Evolutionary conservation across 1,284 basidiomycete species (phyloP).

Genomic region (Coniferiporia weirii): DNA sequence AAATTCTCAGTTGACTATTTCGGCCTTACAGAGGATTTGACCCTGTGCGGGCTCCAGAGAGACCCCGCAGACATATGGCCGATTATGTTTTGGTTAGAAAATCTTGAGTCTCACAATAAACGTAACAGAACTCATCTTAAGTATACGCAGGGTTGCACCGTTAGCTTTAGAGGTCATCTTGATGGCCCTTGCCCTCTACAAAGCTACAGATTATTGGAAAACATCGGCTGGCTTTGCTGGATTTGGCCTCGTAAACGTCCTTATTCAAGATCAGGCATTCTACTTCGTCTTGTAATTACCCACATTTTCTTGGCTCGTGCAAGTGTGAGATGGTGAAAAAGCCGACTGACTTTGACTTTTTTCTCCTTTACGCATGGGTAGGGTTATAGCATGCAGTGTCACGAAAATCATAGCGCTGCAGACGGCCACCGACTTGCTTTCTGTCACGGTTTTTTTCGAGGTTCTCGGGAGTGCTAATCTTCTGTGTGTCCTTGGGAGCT

Average conservation of each 20-base stretch:
- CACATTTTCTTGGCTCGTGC: not conserved
- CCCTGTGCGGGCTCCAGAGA: not conserved
- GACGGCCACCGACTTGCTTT: not conserved
- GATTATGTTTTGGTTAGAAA: not conserved
- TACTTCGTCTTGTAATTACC: constrained; percentile 3
- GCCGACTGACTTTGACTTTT: too few relatives aligned
- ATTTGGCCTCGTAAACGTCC: constrained; percentile 1
- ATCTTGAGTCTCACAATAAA: not conserved
- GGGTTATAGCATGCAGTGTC: not conserved
- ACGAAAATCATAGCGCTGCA: not conserved
- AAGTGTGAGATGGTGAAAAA: too few relatives aligned
- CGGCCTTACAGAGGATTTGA: not conserved
- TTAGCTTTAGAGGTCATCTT: not conserved
- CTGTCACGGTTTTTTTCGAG: not conserved
- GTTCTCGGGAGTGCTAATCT: not conserved
- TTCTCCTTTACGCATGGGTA: not conserved
- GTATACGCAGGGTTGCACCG: constrained; percentile 1
- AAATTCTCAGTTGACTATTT: not conserved
- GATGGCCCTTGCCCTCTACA: constrained; percentile 2
- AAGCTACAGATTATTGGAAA: not conserved
- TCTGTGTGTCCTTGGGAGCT: not conserved
- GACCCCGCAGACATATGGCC: not conserved
- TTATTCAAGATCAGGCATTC: constrained; percentile 1
- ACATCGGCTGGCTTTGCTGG: not conserved
- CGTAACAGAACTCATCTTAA: not conserved